A percentile compares a stretch with the other conserved stretches of the same genome.
phyloP scores from a whole-genome alignment of 495 filamentous ascomycete genomes.

The Hypoxylon perforatum region DNA sequence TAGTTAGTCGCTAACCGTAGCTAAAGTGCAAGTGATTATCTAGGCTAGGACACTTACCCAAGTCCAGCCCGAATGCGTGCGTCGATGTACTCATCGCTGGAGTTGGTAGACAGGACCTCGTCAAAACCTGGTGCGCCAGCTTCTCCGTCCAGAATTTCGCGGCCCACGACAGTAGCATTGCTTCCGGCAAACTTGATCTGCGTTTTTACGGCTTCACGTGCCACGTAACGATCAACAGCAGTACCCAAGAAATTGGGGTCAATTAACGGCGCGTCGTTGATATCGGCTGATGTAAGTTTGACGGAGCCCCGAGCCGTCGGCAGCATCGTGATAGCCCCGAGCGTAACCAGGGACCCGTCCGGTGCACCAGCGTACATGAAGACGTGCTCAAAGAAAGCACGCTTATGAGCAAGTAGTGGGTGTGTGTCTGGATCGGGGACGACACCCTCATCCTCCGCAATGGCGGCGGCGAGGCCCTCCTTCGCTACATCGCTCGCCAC shows the following conservation, averaged over 20 bases:
- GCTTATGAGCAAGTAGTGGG: slow-evolving; percentile 13
- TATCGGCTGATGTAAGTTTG: slow-evolving; percentile 33
- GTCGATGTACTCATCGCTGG: slow-evolving; percentile 50
- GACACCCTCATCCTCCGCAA: slow-evolving; percentile 44
- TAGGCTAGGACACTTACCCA: slow-evolving; percentile 12
- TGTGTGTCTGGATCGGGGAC: slow-evolving; percentile 15
- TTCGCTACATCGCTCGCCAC: slow-evolving; percentile 34
- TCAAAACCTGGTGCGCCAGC: slow-evolving; percentile 27
- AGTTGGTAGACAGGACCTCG: slow-evolving; percentile 28
- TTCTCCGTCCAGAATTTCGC: slow-evolving; percentile 38
- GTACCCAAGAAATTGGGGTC: slow-evolving; percentile 38
- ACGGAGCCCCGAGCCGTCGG: slow-evolving; percentile 32
- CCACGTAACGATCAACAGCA: slow-evolving; percentile 23
- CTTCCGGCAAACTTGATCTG: slow-evolving; percentile 14
- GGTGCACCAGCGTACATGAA: slow-evolving; percentile 16
- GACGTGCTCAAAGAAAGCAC: slow-evolving; percentile 22
- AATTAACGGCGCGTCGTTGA: slow-evolving; percentile 29
- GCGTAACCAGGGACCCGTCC: slow-evolving; percentile 14
- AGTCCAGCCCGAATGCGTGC: slow-evolving; percentile 27
- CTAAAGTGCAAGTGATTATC: no score
- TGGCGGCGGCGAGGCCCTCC: slow-evolving; percentile 39
- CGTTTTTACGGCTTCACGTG: slow-evolving; percentile 14
- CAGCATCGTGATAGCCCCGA: not conserved
- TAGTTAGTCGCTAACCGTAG: not conserved
- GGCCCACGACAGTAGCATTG: slow-evolving; percentile 40